Conservation (phyloP, 129 eudicot species). For the Silybum marianum region DNA sequence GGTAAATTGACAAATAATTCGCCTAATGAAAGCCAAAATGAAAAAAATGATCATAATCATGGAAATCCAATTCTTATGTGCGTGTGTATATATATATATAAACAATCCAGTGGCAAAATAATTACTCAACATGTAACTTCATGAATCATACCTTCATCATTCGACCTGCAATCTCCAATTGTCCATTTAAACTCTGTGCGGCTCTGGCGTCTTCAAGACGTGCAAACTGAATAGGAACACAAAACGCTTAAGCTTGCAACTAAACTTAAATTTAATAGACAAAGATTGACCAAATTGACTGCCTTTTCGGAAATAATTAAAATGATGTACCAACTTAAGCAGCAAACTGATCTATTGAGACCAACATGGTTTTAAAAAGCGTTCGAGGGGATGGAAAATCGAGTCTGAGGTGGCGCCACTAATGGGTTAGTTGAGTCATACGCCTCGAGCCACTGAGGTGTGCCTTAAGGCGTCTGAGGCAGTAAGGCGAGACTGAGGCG, state of each 20-base stretch:
- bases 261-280: not conserved
- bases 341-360: not conserved
- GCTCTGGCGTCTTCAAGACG: conserved; percentile 83
- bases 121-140: not conserved
- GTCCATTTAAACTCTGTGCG: conserved; percentile 82
- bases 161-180: conserved; percentile 91
- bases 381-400: no score
- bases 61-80: not conserved
- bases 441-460: no score
- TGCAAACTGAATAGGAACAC: conserved; percentile 60
- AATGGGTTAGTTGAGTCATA: no score
- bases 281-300: not conserved
- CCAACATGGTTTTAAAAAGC: no score
- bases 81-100: not conserved
- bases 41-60: not conserved
- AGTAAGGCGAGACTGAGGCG: no score
- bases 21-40: not conserved
- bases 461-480: no score
- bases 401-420: no score
- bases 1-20: not conserved
- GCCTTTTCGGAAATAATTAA: not conserved
- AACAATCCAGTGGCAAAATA: conserved; percentile 6
- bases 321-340: not conserved
- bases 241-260: not conserved
- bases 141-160: conserved; percentile 64